These are phyloP conservation scores for Pythium vanterpoolii DNA, from an alignment of 352 stramenopile species.

Conservation along the genomic window DNA sequence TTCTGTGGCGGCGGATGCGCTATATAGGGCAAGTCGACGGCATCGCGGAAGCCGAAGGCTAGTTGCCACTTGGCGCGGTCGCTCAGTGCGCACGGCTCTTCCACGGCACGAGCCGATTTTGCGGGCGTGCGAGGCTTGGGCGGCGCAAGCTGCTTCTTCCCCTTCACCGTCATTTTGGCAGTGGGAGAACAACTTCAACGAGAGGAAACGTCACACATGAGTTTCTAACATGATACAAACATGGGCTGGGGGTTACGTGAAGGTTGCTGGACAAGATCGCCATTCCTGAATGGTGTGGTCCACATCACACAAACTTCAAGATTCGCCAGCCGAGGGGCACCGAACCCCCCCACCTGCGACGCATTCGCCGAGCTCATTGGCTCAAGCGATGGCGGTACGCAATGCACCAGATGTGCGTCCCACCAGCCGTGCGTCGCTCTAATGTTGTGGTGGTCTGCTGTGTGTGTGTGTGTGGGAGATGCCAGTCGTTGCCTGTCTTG, in stretches of 20 bases:
- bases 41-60: slow-evolving; percentile 55
- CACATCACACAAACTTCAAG: slow-evolving; percentile 22
- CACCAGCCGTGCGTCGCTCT: too few species aligned
- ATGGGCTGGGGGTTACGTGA: background rate
- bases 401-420: slow-evolving; percentile 3
- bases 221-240: slow-evolving; percentile 10
- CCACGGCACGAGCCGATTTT: background rate
- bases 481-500: background rate
- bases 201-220: background rate
- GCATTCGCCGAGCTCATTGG: slow-evolving; percentile 13
- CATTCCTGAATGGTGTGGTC: slow-evolving; percentile 9
- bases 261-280: slow-evolving; percentile 15
- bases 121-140: background rate
- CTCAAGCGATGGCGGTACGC: background rate
- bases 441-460: slow-evolving; percentile 5
- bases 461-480: background rate
- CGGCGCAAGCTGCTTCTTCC: background rate
- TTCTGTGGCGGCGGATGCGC: slow-evolving; percentile 32
- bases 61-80: slow-evolving; percentile 41
- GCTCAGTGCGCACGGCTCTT: background rate
- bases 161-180: background rate
- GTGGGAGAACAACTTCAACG: slow-evolving; percentile 7
- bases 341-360: slow-evolving; percentile 19
- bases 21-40: slow-evolving; percentile 53
- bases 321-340: slow-evolving; percentile 15